phyloP scores from a whole-genome alignment of 2,329 filamentous ascomycete species.

The Fusarium oxysporum region DNA sequence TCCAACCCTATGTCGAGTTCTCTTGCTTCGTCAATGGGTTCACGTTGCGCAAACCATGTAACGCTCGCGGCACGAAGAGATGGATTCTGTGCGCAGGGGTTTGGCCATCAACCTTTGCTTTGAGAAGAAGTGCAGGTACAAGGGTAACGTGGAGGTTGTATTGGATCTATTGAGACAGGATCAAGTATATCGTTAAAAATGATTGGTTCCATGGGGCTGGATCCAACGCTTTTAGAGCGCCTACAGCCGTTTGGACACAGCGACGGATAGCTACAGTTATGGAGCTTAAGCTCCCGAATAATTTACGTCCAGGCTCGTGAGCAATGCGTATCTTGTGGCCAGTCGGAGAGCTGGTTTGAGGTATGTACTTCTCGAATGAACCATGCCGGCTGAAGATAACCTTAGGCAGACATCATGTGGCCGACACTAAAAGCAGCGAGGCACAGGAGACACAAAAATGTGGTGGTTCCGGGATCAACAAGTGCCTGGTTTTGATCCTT shows the following conservation, averaged over 20 bases:
- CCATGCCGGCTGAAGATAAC: background rate
- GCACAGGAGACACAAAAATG: conserved; percentile 2
- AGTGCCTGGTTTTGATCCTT: conserved; percentile 7
- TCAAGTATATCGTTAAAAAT: background rate
- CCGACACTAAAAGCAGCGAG: conserved; percentile 1
- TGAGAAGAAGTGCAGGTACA: background rate
- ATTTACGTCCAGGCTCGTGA: background rate
- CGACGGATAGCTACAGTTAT: conserved; percentile 23
- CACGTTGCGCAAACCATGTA: conserved; percentile 14
- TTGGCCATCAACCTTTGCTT: background rate
- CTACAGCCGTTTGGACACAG: background rate
- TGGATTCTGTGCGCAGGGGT: background rate
- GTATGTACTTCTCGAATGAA: background rate
- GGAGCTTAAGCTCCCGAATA: background rate
- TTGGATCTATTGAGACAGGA: background rate
- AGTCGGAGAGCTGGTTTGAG: conserved; percentile 16
- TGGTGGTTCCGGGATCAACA: background rate
- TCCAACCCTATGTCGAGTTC: background rate
- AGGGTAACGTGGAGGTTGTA: conserved; percentile 5
- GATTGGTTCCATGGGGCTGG: conserved; percentile 32
- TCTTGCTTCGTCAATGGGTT: background rate
- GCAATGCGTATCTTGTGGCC: background rate
- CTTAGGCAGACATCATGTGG: background rate
- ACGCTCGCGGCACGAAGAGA: background rate
- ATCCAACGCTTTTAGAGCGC: background rate